These are phyloP conservation scores for Leishmania braziliensis DNA, from an alignment of 208 protist genomes.

Conservation along the genomic window DNA sequence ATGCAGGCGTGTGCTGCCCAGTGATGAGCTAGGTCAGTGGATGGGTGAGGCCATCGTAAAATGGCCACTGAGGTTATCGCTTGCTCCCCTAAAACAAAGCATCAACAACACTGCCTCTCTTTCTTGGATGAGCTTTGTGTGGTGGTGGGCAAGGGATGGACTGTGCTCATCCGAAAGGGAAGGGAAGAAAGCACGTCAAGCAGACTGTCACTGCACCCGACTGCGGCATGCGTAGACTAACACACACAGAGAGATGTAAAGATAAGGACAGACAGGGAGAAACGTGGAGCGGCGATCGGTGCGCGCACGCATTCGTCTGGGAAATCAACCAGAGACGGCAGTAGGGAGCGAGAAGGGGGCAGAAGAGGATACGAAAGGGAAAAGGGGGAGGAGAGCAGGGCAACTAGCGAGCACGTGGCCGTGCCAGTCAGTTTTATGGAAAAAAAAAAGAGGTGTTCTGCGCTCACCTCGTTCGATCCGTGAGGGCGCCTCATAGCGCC, in stretches of 20 bases:
- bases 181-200: not conserved
- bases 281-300: not conserved
- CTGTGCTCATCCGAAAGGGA: not conserved
- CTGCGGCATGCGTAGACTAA: not conserved
- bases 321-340: not conserved
- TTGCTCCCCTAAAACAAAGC: not conserved
- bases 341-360: not conserved
- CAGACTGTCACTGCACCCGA: not conserved
- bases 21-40: not conserved
- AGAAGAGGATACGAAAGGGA: not conserved
- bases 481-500: not conserved
- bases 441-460: no score
- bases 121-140: not conserved
- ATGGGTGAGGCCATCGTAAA: not conserved
- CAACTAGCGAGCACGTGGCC: not conserved
- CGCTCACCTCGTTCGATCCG: no score
- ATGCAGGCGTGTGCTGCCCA: not conserved
- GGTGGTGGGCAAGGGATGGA: not conserved
- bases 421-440: not conserved
- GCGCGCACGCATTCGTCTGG: not conserved
- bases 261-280: not conserved
- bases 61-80: not conserved
- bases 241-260: not conserved
- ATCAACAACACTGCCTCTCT: not conserved
- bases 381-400: not conserved